Base-by-base conservation (phyloP, 768 basidiomycete genomes). In the Mycena maculata region DNA sequence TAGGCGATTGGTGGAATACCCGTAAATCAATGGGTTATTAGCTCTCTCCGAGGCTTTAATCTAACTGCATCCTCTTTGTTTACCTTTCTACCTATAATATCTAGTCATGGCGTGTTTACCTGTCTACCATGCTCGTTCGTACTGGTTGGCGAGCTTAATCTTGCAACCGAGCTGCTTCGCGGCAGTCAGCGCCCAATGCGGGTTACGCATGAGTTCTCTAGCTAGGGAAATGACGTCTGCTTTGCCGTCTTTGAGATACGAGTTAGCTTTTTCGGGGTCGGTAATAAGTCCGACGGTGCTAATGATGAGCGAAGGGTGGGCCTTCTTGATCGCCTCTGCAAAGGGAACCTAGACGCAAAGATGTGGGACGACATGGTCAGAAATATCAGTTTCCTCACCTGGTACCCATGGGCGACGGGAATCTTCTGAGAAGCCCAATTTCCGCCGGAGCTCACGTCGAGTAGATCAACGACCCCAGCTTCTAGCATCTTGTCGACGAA, bases 281-380 rank as follows among this genome's bases (percentile, higher is more conserved):
- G 88, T 90, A 73, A 96, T 92, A 55, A 92, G 75, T 0, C 94
- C 94, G 22, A 95, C 94, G 5, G 90, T 76, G 12, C 89, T 87
- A 55, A 92, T 77, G 20, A 80, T 64, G 25, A 91, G 74, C 23
- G 84, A 78, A 1, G 90, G 89, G 57, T 89, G 75, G 0, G 86
- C 86, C 54, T 85, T 84, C 76, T 92, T 90, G 62, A 92, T 78
- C 22, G 84, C 84, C 60, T 86, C 88, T 1, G 93, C 88, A 71
- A 92, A 92, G 4, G 85, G 89, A 1, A 91, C 88, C 87, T 92
- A 71, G 20, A 18, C 20, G 44, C 12, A 22, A 13, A 1, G 16
- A 45, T 23, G 15, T 25, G 7, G 39, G 41, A 36, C 3, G 30
- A 48, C 9, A 42, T 8, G 12, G 30, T 42, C 36, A 38, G n/a